Base-by-base conservation (phyloP, 345 rosid species). In the Rhizophora apiculata region DNA sequence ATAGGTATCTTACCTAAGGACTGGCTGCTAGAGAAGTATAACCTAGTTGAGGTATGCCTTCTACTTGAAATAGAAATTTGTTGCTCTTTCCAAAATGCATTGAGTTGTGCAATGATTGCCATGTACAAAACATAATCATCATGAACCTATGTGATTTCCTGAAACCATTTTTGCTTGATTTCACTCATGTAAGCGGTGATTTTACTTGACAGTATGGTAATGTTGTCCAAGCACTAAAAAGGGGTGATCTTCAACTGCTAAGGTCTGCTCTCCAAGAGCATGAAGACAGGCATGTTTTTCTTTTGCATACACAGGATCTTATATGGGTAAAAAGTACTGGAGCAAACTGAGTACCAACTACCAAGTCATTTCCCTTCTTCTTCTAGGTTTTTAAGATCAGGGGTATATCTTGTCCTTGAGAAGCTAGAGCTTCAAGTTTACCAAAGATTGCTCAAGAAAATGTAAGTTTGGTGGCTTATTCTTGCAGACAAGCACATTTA, bases 401-500 rank as follows among this genome's bases (percentile, higher is more conserved):
- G 99, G 4, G 97, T 92, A 69, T 92, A 88, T 76, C 97, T 95
- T 60, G 99, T 92, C 37, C 83, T 95, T 27, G 99, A 95, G 86
- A 92, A 90, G 88, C 90, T 95, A 30, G 99, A 95, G 83, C 97
- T 92, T 56, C 99, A 95, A 83, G 96, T 92, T 68, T 92, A 89
- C 85, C 96, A 95, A 76, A 85, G 98, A 86, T 74, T 92, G 77
- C 73, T 92, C 30, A 92, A 90, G 82, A 95, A 95, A 88, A 95
- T 95, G 98, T 88, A 82, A 83, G 92, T 49, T 32, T 54, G 54
- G 9, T 10, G 51, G 56, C 32, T 0, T 29, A 6, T 9, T 56
- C 18, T 56, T 56, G 60, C 29, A 24, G 18, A 13, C 49, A 43
- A 13, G 49, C 18, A 0, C 60, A 1, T 6, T 7, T 24, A 24